Conservation (phyloP, 192 early-diverging fungal genomes). For the Dissophora globulifera region DNA sequence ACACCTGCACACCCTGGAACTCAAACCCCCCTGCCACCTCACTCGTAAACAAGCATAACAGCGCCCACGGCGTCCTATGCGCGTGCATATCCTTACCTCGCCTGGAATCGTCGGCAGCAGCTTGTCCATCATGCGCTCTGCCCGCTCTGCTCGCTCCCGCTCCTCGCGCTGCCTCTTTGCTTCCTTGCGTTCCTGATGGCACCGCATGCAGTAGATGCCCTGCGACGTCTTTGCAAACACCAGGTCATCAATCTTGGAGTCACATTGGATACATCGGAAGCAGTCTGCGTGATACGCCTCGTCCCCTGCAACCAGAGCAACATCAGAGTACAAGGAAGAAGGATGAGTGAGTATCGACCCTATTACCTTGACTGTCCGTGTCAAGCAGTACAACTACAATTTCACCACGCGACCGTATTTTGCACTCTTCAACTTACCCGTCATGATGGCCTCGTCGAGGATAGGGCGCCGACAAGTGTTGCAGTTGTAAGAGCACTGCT, state of each 20-base stretch:
- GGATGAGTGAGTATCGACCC: no score
- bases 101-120: conserved; percentile 37
- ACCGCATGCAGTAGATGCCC: conserved; percentile 80
- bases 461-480: conserved; percentile 76
- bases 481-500: conserved; percentile 84
- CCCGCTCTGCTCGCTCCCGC: conserved; percentile 41
- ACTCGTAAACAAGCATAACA: no score
- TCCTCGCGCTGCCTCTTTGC: conserved; percentile 69
- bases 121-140: conserved; percentile 39
- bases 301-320: conserved; percentile 57
- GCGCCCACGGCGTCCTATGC: no score
- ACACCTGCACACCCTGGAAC: no score
- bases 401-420: no score
- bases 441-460: conserved; percentile 86
- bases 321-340: no score
- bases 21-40: no score
- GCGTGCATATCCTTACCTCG: conserved; percentile 18
- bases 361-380: no score
- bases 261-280: conserved; percentile 80
- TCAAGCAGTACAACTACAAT: no score
- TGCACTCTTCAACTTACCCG: conserved; percentile 56
- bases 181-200: conserved; percentile 75
- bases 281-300: conserved; percentile 85
- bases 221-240: conserved; percentile 84
- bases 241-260: conserved; percentile 77